Percentiles rank a stretch among this genome's conserved stretches.
These are phyloP conservation scores for Penicillium freii DNA, from an alignment of 2,329 filamentous ascomycete species.

Conservation along the genomic window DNA sequence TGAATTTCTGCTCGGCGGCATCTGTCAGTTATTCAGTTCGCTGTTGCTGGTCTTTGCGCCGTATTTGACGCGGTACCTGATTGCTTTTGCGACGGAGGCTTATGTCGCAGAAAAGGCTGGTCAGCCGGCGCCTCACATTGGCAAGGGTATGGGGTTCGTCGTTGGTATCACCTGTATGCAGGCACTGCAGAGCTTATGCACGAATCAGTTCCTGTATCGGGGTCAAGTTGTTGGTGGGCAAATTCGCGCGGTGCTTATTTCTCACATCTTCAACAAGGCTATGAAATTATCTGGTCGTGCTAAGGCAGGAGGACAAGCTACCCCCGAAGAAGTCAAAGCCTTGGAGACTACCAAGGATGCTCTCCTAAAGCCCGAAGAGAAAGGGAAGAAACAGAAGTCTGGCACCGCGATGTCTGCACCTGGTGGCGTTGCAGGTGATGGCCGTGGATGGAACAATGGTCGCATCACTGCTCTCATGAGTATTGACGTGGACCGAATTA, in stretches of 20 bases:
- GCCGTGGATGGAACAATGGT: slow-evolving; percentile 86
- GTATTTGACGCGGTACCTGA: slow-evolving; percentile 81
- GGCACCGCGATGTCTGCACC: slow-evolving; percentile 42
- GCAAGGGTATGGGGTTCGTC: slow-evolving; percentile 75
- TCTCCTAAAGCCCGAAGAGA: slow-evolving; percentile 39
- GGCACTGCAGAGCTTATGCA: slow-evolving; percentile 72
- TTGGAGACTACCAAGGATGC: slow-evolving; percentile 44
- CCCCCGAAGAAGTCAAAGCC: slow-evolving; percentile 51
- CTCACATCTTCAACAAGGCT: slow-evolving; percentile 86
- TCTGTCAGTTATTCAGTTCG: slow-evolving; percentile 70
- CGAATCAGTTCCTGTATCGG: slow-evolving; percentile 88
- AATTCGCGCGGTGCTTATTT: slow-evolving; percentile 74
- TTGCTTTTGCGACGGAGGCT: slow-evolving; percentile 77
- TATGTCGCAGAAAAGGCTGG: slow-evolving; percentile 61
- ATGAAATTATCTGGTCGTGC: slow-evolving; percentile 86
- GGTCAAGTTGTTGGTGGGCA: slow-evolving; percentile 92
- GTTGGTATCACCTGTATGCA: slow-evolving; percentile 86
- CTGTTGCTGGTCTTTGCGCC: slow-evolving; percentile 77
- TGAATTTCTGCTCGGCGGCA: slow-evolving; percentile 83
- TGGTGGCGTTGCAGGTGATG: slow-evolving; percentile 61
- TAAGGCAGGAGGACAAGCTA: slow-evolving; percentile 70
- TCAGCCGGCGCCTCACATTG: slow-evolving; percentile 63
- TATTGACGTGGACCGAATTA: slow-evolving; percentile 88
- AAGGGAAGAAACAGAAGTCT: slow-evolving; percentile 24
- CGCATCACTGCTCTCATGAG: slow-evolving; percentile 92